Conservation (phyloP, 2,329 filamentous ascomycete species). For the Colletotrichum incanum region DNA sequence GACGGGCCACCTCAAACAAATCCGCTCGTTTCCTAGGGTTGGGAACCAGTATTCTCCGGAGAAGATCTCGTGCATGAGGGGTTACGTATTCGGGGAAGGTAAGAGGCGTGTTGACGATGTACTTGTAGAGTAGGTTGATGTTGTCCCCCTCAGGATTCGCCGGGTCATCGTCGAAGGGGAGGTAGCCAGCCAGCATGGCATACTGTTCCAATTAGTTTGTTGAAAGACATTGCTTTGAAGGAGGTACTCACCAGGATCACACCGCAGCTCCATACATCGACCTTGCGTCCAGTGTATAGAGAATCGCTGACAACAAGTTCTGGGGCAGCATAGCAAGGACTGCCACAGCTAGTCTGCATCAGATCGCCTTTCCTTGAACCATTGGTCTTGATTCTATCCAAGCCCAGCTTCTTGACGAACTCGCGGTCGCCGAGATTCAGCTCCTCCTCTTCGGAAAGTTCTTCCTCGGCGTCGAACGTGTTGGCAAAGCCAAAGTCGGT, state of each 20-base stretch:
- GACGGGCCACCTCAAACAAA: slow-evolving; percentile 95
- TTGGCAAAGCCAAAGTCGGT: slow-evolving; percentile 99
- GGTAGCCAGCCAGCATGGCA: slow-evolving; percentile 97
- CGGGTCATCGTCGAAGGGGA: slow-evolving; percentile 98
- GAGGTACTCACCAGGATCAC: slow-evolving; percentile 87
- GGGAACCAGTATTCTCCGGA: slow-evolving; percentile 93
- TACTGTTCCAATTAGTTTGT: slow-evolving; percentile 73
- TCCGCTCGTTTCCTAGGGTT: slow-evolving; percentile 96
- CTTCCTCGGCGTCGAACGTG: slow-evolving; percentile 91
- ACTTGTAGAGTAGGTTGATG: slow-evolving; percentile 99
- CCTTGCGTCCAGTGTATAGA: slow-evolving; percentile 95
- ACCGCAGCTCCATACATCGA: slow-evolving; percentile 99
- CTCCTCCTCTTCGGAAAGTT: slow-evolving; percentile 92
- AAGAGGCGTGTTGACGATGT: slow-evolving; percentile 96
- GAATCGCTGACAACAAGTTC: slow-evolving; percentile 98
- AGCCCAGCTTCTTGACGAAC: slow-evolving; percentile 86
- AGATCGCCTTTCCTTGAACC: slow-evolving; percentile 90
- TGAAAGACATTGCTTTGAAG: neutral
- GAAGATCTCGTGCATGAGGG: slow-evolving; percentile 92
- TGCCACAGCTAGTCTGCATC: slow-evolving; percentile 99
- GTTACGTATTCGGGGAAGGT: slow-evolving; percentile 99
- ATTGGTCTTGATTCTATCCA: slow-evolving; percentile 83
- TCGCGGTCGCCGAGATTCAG: slow-evolving; percentile 89
- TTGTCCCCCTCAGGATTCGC: slow-evolving; percentile 99
- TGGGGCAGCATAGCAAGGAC: slow-evolving; percentile 96